Base-by-base conservation (phyloP, 169 alveolate species). In the Plasmodium adleri region DNA sequence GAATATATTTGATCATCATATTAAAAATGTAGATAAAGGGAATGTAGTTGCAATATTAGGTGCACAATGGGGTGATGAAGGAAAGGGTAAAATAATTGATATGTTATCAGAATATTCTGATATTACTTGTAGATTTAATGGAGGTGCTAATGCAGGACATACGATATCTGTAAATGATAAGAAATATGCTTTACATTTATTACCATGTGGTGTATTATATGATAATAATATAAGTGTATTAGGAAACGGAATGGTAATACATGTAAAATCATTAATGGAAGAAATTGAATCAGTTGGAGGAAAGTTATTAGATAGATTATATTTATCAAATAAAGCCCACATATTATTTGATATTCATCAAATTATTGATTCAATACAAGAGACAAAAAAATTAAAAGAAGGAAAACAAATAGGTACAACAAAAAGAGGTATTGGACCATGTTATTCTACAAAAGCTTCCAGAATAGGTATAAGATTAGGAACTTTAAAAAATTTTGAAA, bases 1-100 rank as follows among this genome's bases (percentile, higher is more conserved):
- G 92, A 70, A 85, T 22, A 88, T 88, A 17, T 88, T 88, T 59
- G 71, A 78, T 13, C 90, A 88, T 56, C 43, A 59, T n/a, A 68
- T 76, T 10, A 73, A 68, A 45, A 56, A 73, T 76, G 88, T 76
- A 6, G 75, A 59, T 13, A 47, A 72, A 28, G 86, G 70, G 28
- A 75, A 94, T 91, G 95, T 93, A 3, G 76, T 94, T 24, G 93
- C 93, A 62, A 87, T 95, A 9, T 71, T 97, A 20, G 99, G 99
- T n/a, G 83, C 98, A 75, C 98, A 98, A 88, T 98, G 99, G 99
- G 99, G 99, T 32, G 99, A 98, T 92, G 99, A 98, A 91, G 99
- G 99, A 8, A 98, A 98, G 93, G 99, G 99, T 10, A 98, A 98
- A 90, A 95, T 97, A 3, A 98, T 97, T n/a, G 98, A 97, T 76